phyloP scores from a whole-genome alignment of 78 protist genomes.

The Chrysochromulina tobinii region DNA sequence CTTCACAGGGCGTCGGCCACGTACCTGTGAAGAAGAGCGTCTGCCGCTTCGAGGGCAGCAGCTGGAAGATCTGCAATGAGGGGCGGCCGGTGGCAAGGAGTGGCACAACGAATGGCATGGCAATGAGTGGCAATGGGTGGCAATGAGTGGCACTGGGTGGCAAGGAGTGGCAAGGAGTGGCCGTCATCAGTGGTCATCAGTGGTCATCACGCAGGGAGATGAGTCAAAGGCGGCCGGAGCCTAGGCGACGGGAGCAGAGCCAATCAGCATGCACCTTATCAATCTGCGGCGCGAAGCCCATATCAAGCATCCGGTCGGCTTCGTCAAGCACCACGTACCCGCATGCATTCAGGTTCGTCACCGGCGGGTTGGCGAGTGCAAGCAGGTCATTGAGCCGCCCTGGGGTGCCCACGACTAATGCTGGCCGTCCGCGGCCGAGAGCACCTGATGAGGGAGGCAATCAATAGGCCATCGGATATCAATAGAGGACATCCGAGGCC shows the following conservation, averaged over 20 bases:
- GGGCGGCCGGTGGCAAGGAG: too few relatives aligned
- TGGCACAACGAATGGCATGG: too few relatives aligned
- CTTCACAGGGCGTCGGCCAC: slow-evolving; percentile 66
- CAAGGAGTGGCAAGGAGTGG: too few relatives aligned
- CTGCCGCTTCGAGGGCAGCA: slow-evolving; percentile 17
- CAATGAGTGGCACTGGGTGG: too few relatives aligned
- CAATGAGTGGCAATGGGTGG: neutral
- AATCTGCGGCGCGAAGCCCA: slow-evolving; percentile 86
- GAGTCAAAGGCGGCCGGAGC: too few relatives aligned
- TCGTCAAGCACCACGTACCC: slow-evolving; percentile 76
- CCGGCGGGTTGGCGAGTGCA: neutral
- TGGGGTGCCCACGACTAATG: slow-evolving; percentile 93
- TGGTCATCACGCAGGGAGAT: too few relatives aligned
- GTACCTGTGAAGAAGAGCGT: slow-evolving; percentile 54
- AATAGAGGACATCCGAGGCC: too few relatives aligned
- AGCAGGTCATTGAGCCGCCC: slow-evolving; percentile 95
- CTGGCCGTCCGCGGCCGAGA: slow-evolving; percentile 26
- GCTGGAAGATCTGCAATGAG: too few relatives aligned
- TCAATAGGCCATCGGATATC: too few relatives aligned
- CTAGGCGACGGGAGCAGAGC: too few relatives aligned
- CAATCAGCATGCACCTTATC: slow-evolving; percentile 37
- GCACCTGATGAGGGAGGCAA: too few relatives aligned
- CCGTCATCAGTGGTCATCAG: too few relatives aligned
- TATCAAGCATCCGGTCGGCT: slow-evolving; percentile 94
- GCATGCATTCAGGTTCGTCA: neutral